Evolutionary conservation across 2,329 filamentous ascomycete genomes (phyloP).

Genomic region (Nemania serpens): DNA sequence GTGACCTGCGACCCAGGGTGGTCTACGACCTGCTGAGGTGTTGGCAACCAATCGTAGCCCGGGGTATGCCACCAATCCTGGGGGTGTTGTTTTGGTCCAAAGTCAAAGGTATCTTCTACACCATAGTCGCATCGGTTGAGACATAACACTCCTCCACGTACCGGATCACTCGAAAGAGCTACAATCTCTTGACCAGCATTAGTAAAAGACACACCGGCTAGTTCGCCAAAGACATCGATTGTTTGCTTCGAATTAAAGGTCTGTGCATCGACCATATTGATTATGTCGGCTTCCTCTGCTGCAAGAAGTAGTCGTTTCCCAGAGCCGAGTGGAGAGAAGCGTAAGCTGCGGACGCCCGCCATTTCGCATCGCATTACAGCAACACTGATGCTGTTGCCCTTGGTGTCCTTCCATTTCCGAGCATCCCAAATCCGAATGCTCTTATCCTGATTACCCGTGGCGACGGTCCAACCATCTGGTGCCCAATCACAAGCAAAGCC

Average conservation of each 20-base stretch:
- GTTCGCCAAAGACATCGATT: constrained; percentile 75
- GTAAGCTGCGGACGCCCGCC: constrained; percentile 69
- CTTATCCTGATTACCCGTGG: constrained; percentile 78
- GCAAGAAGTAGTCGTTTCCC: constrained; percentile 70
- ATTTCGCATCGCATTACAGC: constrained; percentile 66
- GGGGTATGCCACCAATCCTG: constrained; percentile 25
- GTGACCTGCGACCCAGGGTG: constrained; percentile 32
- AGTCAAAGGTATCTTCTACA: constrained; percentile 41
- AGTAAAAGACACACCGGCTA: constrained; percentile 70
- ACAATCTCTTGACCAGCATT: constrained; percentile 71
- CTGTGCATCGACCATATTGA: constrained; percentile 72
- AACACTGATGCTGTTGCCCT: constrained; percentile 54
- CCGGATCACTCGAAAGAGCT: constrained; percentile 67
- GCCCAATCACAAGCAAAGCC: constrained; percentile 83
- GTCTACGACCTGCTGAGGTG: constrained; percentile 33
- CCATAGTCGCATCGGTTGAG: constrained; percentile 56
- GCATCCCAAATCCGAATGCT: constrained; percentile 77
- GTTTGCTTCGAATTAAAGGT: constrained; percentile 69
- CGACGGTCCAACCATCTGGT: constrained; percentile 74
- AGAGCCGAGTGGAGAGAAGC: constrained; percentile 73
- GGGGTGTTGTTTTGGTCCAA: constrained; percentile 21
- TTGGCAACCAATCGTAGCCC: constrained; percentile 39
- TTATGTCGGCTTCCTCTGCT: constrained; percentile 75
- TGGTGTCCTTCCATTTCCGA: constrained; percentile 64
- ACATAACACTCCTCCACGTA: constrained; percentile 69